Conservation (phyloP, 2,329 filamentous ascomycete genomes). For the Malbranchea cinnamomea region DNA sequence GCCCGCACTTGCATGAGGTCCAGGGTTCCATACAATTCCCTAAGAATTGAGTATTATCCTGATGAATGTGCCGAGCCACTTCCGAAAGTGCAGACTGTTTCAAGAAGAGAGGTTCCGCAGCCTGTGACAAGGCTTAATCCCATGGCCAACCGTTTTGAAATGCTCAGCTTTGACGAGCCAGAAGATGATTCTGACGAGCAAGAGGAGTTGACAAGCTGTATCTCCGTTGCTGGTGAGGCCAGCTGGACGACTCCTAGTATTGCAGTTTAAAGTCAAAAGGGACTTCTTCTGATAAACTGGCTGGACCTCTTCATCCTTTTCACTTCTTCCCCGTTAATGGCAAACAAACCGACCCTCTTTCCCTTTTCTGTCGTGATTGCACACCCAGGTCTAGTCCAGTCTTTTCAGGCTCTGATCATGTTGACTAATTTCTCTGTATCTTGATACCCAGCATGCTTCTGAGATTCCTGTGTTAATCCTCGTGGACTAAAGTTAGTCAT, state of each 20-base stretch:
- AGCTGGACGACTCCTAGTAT: constrained; percentile 9
- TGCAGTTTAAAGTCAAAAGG: constrained; percentile 7
- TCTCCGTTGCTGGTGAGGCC: constrained; percentile 9
- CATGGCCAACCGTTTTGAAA: constrained; percentile 45
- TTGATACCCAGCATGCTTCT: constrained; percentile 3
- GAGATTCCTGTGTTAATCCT: neutral
- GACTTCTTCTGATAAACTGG: no score
- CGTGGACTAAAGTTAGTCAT: constrained; percentile 1
- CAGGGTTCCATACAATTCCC: constrained; percentile 50
- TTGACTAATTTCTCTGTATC: no score
- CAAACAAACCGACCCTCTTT: neutral
- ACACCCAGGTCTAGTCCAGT: no score
- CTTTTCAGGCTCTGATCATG: no score
- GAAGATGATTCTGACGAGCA: constrained; percentile 23
- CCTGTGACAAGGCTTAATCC: constrained; percentile 26
- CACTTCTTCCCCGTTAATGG: neutral
- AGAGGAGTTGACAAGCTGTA: constrained; percentile 9
- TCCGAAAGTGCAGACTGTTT: constrained; percentile 20
- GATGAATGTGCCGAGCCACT: constrained; percentile 59
- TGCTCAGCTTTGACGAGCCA: constrained; percentile 39
- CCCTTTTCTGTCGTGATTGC: no score
- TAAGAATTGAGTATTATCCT: constrained; percentile 52
- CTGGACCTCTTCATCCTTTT: neutral
- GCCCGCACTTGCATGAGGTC: constrained; percentile 65
- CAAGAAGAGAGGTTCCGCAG: constrained; percentile 15